These are phyloP conservation scores for Tylopilus sp. DNA, from an alignment of 768 basidiomycete genomes.

Conservation along the genomic window DNA sequence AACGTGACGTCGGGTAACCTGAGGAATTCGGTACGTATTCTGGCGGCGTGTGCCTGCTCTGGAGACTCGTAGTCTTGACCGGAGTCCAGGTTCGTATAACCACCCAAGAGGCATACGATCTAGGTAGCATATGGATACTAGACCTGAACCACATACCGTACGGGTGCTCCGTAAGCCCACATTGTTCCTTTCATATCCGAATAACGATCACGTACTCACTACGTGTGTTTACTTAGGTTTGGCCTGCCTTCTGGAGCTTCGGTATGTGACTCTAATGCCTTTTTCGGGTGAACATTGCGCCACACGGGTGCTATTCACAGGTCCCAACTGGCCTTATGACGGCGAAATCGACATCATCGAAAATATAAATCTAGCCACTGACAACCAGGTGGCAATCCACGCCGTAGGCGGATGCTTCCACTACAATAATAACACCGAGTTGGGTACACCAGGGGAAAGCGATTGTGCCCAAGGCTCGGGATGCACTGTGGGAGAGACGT, in stretches of 20 bases:
- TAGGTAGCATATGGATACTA: constrained; percentile 46
- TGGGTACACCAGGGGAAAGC: constrained; percentile 28
- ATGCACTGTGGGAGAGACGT: constrained; percentile 30
- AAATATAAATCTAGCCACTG: constrained; percentile 47
- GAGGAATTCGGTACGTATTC: constrained; percentile 51
- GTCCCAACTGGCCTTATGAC: constrained; percentile 38
- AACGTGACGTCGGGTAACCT: constrained; percentile 48
- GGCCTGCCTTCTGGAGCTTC: constrained; percentile 33
- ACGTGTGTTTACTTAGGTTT: constrained; percentile 15
- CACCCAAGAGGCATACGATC: constrained; percentile 38
- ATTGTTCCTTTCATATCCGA: constrained; percentile 1
- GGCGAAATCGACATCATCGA: constrained; percentile 64
- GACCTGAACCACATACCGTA: constrained; percentile 50
- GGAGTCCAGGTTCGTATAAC: constrained; percentile 42
- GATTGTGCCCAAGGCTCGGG: constrained; percentile 25
- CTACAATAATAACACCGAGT: constrained; percentile 26
- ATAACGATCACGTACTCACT: not conserved
- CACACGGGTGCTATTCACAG: constrained; percentile 9
- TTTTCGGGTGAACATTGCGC: not conserved
- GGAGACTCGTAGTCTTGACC: not conserved
- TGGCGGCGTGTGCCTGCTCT: not conserved
- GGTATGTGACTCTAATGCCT: constrained; percentile 11
- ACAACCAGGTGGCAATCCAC: constrained; percentile 60
- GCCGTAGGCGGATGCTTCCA: constrained; percentile 40
- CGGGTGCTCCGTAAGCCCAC: constrained; percentile 50